A percentile compares a stretch with the other conserved stretches of the same genome.
These are phyloP conservation scores for Amphirosellinia nigrospora DNA, from an alignment of 495 filamentous ascomycete genomes.

Conservation along the genomic window DNA sequence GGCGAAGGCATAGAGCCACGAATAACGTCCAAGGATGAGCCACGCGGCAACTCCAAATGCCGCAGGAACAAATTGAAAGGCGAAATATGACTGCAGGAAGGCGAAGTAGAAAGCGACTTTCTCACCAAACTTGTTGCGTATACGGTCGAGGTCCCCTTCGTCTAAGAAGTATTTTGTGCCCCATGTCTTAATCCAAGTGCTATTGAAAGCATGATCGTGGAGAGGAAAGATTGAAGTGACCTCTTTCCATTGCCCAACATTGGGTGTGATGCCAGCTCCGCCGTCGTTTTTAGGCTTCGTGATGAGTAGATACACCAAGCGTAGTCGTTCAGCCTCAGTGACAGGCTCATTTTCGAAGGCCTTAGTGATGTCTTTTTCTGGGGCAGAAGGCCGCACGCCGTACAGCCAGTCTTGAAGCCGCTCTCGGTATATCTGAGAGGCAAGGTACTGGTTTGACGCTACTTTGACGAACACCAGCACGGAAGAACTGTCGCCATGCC, in stretches of 20 bases:
- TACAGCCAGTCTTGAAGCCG: constrained; percentile 97
- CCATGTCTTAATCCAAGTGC: constrained; percentile 89
- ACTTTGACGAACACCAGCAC: constrained; percentile 85
- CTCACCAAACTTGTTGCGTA: constrained; percentile 90
- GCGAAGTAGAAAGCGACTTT: constrained; percentile 97
- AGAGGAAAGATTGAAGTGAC: constrained; percentile 86
- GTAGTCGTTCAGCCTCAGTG: constrained; percentile 85
- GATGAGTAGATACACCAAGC: constrained; percentile 85
- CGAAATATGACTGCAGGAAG: constrained; percentile 91
- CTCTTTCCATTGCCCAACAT: constrained; percentile 81
- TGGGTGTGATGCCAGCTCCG: constrained; percentile 87
- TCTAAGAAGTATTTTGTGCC: constrained; percentile 79
- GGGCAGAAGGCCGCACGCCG: constrained; percentile 80
- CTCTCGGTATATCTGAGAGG: constrained; percentile 66
- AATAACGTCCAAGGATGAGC: constrained; percentile 84
- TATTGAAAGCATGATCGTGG: constrained; percentile 88
- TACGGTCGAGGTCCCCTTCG: constrained; percentile 77
- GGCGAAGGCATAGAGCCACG: constrained; percentile 78
- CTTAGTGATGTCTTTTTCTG: constrained; percentile 72
- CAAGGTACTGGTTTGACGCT: constrained; percentile 67
- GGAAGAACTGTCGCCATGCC: constrained; percentile 76
- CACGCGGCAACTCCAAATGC: constrained; percentile 81
- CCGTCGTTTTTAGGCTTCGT: constrained; percentile 80
- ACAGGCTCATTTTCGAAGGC: constrained; percentile 70
- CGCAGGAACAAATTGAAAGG: constrained; percentile 84